Evolutionary conservation across 129 eudicot genomes (phyloP).

Genomic region (Tanacetum coccineum): DNA sequence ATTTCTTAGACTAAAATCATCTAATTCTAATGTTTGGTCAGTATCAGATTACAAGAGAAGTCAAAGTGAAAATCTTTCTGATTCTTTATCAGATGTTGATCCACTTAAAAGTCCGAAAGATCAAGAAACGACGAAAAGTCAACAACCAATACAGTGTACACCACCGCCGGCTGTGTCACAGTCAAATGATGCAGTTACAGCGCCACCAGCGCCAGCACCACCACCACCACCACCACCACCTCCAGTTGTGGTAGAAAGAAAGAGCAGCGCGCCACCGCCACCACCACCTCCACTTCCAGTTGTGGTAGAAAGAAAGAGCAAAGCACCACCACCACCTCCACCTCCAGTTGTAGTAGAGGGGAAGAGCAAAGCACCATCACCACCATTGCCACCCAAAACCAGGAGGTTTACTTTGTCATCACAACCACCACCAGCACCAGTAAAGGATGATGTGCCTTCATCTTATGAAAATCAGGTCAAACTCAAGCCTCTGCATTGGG

Average conservation of each 20-base stretch:
- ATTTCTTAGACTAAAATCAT: not conserved
- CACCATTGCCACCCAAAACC: conserved; percentile 40
- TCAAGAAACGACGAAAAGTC: not conserved
- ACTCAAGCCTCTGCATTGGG: conserved; percentile 78
- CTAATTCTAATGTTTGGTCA: not conserved
- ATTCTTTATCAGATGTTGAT: not conserved
- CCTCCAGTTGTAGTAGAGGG: not conserved
- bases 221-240: not conserved
- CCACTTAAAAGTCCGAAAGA: not conserved
- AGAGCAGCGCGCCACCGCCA: not conserved
- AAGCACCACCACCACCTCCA: not conserved
- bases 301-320: not conserved
- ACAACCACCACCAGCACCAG: conserved; percentile 39
- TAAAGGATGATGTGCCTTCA: conserved; percentile 23
- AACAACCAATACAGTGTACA: not conserved
- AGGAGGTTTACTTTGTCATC: conserved; percentile 24
- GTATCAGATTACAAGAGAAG: not conserved
- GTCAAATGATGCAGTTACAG: not conserved
- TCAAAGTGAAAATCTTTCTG: conserved; percentile 3
- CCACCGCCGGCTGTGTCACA: not conserved
- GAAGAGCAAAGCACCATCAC: conserved; percentile 2
- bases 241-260: not conserved
- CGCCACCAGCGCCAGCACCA: not conserved
- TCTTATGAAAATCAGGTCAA: conserved; percentile 40
- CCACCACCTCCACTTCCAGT: not conserved